Evolutionary conservation across 2,329 filamentous ascomycete species (phyloP).

Genomic region (Xylaria hypoxylon): DNA sequence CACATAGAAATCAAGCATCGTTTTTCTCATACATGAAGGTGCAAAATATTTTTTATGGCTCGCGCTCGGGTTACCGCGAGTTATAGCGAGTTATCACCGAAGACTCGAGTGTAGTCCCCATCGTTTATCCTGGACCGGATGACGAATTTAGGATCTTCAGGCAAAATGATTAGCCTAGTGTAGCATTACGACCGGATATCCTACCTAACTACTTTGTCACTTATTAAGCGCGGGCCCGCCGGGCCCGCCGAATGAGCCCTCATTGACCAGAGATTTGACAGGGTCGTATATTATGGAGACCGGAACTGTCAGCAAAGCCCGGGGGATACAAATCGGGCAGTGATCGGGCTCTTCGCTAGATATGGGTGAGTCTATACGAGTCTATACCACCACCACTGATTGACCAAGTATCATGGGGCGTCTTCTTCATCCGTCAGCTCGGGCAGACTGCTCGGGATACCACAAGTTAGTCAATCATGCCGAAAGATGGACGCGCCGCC

Average conservation of each 20-base stretch:
- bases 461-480: not conserved
- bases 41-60: not conserved
- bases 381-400: not conserved
- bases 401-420: not conserved
- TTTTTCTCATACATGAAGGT: not conserved
- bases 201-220: slow-evolving; percentile 10
- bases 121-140: slow-evolving; percentile 20
- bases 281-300: slow-evolving; percentile 11
- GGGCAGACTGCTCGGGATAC: not conserved
- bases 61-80: not conserved
- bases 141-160: slow-evolving; percentile 27
- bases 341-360: not conserved
- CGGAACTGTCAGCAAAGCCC: not conserved
- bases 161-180: slow-evolving; percentile 40
- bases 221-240: slow-evolving; percentile 25
- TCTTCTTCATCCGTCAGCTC: not conserved
- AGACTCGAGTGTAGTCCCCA: not conserved
- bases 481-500: not conserved
- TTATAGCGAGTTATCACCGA: slow-evolving; percentile 29
- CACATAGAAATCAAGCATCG: not conserved
- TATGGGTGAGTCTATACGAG: not conserved
- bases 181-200: slow-evolving; percentile 16
- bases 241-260: slow-evolving; percentile 22
- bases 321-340: not conserved
- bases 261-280: slow-evolving; percentile 7